Evolutionary conservation across 176 grass and related monocot species (phyloP), one percentile per base, ranked within the genome.

Genomic region (Echinochloa phyllopogon): DNA sequence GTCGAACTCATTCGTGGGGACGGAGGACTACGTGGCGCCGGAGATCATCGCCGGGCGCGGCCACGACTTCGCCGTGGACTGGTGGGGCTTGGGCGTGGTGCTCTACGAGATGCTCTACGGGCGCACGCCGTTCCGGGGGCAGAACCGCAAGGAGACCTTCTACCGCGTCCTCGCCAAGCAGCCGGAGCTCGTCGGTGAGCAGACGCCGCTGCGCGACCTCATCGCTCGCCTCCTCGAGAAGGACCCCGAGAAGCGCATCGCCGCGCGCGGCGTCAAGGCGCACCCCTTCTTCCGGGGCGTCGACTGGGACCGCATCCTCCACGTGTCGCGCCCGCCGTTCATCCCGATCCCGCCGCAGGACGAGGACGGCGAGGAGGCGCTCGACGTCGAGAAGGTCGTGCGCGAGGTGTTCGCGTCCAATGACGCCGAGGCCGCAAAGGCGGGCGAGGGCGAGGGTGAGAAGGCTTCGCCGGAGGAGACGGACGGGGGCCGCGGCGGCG

Each of bases 21-120:
- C 96, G 14, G 96, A 99, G 90, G 96, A 99, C 56, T 99, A 99
- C 88, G 96, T 99, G 20, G 93, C 96, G 16, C 96, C 96, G 23
- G 96, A 99, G 86, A 99, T 99, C 82, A 99, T 99, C 87, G 60
- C 85, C 15, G 96, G 96, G 0, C 86, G 78, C 38, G 97, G 94
- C 42, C 97, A 99, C 85, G 97, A 99, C 77, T 99, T 94, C 90
- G 51, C 92, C 24, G 94, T 99, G 7, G 97, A 99, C 87, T 92
- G 97, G 94, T 99, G 97, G 94, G 90, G 97, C 39, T 86, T 96
- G 4, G 94, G 94, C 17, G 86, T 99, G 29, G 94, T 99, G 6
- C 91, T 99, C 6, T 94, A 99, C 88, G 94, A 99, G 90, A 99
- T 99, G 97, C 88, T 99, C 39, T 99, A 99, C 87, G 94, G 91